Evolutionary conservation across 257 asterid genomes (phyloP), one percentile per base, ranked within the genome.

Genomic region (Scutellaria minor): DNA sequence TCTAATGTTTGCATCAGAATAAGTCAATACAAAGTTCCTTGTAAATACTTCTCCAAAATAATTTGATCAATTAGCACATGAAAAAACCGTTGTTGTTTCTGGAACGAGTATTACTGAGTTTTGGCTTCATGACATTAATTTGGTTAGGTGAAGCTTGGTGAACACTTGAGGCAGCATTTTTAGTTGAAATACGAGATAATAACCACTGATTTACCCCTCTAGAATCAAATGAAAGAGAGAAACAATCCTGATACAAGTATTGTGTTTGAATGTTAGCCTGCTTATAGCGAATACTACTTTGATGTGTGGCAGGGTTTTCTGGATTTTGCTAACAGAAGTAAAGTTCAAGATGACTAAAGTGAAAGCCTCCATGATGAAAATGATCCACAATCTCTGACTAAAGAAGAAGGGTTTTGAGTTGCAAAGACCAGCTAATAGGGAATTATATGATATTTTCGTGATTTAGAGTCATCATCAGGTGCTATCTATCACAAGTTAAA

Each of bases 231-330:
- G 14, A 27, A 51, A 39, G 37, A 42, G 7, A 13, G 22, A 31
- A 9, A 2, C 11, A 24, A 24, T 24, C 27, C 27, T 31, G 37
- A n/a, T 0, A 1, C 10, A 14, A 14, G 35, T 14, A 7, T 18
- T 53, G 59, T 18, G 6, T 31, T 1, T 24, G 65, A 42, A 44
- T 6, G 22, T 64, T 11, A 48, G 6, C 47, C 24, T 73, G 6
- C 47, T 40, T 40, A 64, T 27, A 6, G 44, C 53, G 27, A 50
- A 18, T 73, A 54, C 13, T 66, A 45, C 40, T 57, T 68, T 64
- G 47, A 67, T 62, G 22, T 20, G 5, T 75, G 64, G 65, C 90
- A 90, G 98, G 96, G 90, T 4, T 90, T 85, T 81, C 72, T 92
- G 82, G 97, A 92, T 78, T 87, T 65, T 45, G 83, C 80, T 54